Evolutionary conservation across 345 rosid genomes (phyloP).

Genomic region (Pseudoturritis turrita): DNA sequence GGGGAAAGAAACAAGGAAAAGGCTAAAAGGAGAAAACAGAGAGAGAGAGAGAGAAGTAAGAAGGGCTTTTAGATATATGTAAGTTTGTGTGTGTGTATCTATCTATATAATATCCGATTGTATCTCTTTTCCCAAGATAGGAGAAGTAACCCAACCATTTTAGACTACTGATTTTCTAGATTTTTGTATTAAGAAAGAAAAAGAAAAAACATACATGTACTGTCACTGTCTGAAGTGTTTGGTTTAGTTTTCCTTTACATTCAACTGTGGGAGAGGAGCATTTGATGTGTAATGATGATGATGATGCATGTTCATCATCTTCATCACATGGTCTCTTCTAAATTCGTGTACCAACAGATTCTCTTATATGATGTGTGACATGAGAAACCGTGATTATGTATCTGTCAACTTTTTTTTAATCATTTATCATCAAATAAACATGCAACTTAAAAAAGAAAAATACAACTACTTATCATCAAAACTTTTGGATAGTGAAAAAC

Average conservation of each 20-base stretch:
- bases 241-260: conserved; percentile 20
- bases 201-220: background rate
- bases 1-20: background rate
- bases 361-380: background rate
- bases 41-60: conserved; percentile 17
- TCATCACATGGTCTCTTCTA: background rate
- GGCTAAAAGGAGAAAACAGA: conserved; percentile 10
- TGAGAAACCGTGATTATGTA: background rate
- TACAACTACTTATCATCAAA: conserved; percentile 23
- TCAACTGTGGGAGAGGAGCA: background rate
- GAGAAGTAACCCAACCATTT: conserved; percentile 35
- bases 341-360: background rate
- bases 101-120: conserved; percentile 26
- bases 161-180: conserved; percentile 22
- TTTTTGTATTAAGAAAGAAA: conserved; percentile 21
- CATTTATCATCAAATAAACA: background rate
- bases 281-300: too few species aligned
- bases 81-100: conserved; percentile 51
- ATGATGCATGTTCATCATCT: background rate
- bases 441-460: background rate
- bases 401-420: too few species aligned
- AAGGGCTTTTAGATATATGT: conserved; percentile 36
- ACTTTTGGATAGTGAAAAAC: conserved; percentile 13
- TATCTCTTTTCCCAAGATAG: conserved; percentile 31
- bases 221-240: conserved; percentile 19